Evolutionary conservation across 208 protist genomes (phyloP), one percentile per base, ranked within the genome.

Genomic region (Giardia duodenalis): DNA sequence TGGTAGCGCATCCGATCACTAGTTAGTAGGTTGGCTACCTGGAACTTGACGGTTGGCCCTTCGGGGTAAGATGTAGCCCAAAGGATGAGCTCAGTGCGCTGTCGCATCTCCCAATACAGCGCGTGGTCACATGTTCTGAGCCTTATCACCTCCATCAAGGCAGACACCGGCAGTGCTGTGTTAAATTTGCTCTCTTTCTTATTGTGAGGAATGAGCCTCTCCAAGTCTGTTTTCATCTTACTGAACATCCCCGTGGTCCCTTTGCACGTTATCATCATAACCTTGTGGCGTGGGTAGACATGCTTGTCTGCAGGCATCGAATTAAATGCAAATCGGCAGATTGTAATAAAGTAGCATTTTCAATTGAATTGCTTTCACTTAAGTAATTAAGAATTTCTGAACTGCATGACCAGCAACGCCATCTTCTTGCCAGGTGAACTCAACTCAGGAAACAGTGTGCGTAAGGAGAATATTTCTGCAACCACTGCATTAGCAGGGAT

Each of bases 401-500:
- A n/a, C n/a, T n/a, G n/a, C 10, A 76, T 76, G 57, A 10, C 30
- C 57, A 76, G 57, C 57, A 46, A 91, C n/a, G 46, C n/a, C n/a
- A 91, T 91, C 1, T 91, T 91, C 44, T n/a, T 91, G 4, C 88
- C 88, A 43, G 88, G 88, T 48, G 88, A 91, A 48, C 47, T 30
- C 42, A 47, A 4, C 4, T 43, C 88, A 42, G 88, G 88, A 19
- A 48, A 46, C 2, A 45, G 47, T 2, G 88, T 91, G 2, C 1
- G 88, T 30, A 45, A 48, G 2, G 2, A 91, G 43, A 91, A 91
- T 48, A 45, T 91, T 48, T 43, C 45, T 46, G 98, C 98, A 0
- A 96, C 96, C 30, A 87, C 98, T 67, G 97, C 98, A 0, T 96
- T 99, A 87, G 96, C 98, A 46, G 99, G 99, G 93, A 97, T 99